Conservation (phyloP, 139 green algal genomes). For the Zygnema circumcarinatum region DNA sequence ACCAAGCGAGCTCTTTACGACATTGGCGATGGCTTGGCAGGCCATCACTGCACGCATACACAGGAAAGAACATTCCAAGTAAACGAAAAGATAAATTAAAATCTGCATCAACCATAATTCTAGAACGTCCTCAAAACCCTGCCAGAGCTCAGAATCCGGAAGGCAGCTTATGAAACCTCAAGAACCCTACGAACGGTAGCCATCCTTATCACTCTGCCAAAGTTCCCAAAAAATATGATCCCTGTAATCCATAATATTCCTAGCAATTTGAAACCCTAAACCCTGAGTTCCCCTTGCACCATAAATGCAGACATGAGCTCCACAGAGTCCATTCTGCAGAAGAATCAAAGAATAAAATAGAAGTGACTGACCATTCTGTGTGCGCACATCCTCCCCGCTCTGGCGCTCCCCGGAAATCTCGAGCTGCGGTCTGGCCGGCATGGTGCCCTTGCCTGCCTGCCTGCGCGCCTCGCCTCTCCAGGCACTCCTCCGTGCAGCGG, state of each 20-base stretch:
- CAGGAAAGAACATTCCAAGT: background rate
- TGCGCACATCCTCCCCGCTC: slow-evolving; percentile 90
- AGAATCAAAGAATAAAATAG: slow-evolving; percentile 7
- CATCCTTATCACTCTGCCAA: no score
- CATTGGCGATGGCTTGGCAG: slow-evolving; percentile 92
- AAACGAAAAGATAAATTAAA: slow-evolving; percentile 12
- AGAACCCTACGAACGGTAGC: no score
- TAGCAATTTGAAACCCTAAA: background rate
- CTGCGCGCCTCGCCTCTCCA: no score
- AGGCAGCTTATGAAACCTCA: no score
- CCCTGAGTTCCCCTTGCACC: no score
- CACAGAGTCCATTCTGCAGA: no score
- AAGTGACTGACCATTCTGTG: slow-evolving; percentile 76
- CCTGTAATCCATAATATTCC: no score
- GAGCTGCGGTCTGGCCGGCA: no score
- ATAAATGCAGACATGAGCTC: no score
- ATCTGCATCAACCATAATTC: background rate
- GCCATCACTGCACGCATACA: slow-evolving; percentile 76
- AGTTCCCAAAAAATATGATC: no score
- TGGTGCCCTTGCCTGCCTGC: no score
- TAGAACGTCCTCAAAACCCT: background rate
- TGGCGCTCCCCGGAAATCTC: slow-evolving; percentile 76
- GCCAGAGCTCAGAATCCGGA: slow-evolving; percentile 6
- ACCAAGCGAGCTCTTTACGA: slow-evolving; percentile 94
- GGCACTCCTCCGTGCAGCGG: no score